Conservation (phyloP, 768 basidiomycete genomes). For the Leccinum incarnatum region DNA sequence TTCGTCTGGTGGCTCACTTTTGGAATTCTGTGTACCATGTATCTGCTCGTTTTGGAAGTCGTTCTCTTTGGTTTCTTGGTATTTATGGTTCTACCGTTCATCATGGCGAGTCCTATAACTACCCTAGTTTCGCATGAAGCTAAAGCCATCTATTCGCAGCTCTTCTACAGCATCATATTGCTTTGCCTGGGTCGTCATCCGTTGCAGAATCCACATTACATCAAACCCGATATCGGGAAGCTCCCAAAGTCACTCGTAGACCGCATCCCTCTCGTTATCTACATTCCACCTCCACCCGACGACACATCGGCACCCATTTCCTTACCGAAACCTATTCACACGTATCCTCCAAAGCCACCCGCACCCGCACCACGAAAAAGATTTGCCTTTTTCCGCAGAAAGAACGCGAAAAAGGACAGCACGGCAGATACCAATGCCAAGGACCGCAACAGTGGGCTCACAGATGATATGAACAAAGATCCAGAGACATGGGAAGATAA, state of each 20-base stretch:
- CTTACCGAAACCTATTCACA: constrained; percentile 49
- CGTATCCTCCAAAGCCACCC: constrained; percentile 58
- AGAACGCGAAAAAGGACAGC: constrained; percentile 24
- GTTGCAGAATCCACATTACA: constrained; percentile 65
- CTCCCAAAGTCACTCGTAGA: constrained; percentile 70
- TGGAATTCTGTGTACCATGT: constrained; percentile 75
- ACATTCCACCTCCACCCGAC: constrained; percentile 77
- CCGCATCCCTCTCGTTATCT: constrained; percentile 78
- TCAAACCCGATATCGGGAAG: constrained; percentile 78
- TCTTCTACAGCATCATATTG: constrained; percentile 75
- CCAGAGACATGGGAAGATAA: constrained; percentile 69
- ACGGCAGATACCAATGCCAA: constrained; percentile 14
- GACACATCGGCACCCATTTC: constrained; percentile 36
- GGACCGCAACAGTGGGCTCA: constrained; percentile 14
- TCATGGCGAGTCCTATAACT: constrained; percentile 57
- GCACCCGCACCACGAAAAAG: constrained; percentile 37
- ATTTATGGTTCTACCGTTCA: constrained; percentile 73
- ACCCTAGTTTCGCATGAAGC: background rate
- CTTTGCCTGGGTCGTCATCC: constrained; percentile 81
- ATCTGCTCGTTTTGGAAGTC: constrained; percentile 71
- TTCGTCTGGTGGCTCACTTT: constrained; percentile 88
- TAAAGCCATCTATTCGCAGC: constrained; percentile 36
- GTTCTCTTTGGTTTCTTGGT: constrained; percentile 72
- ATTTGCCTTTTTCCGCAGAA: constrained; percentile 51
- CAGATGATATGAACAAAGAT: constrained; percentile 21